Evolutionary conservation across 208 protist genomes (phyloP), one percentile per base, ranked within the genome.

Genomic region (Trypanosoma cruzi): DNA sequence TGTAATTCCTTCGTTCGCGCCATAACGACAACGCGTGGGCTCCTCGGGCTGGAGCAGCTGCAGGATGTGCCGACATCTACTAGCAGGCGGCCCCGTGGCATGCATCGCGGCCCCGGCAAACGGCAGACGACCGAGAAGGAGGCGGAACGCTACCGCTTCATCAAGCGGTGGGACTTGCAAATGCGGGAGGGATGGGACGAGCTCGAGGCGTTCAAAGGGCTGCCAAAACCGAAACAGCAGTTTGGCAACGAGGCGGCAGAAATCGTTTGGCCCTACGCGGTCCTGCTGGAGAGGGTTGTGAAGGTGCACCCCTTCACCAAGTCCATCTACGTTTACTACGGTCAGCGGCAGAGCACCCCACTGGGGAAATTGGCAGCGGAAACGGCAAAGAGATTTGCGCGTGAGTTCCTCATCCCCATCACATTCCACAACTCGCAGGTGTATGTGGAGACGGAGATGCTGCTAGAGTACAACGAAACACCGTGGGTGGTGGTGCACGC

Each of bases 391-490:
- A 55, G 65, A 28, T 94, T 95, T 57, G 79, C 89, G 10, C 85
- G 86, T 34, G 84, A 92, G 73, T 97, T 79, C 64, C 77, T 97
- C 16, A 82, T 95, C 29, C 92, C 92, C 34, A 94, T 97, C 63
- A 95, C 89, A 13, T 97, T 97, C 56, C 92, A 97, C 77, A 97
- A 97, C 85, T 84, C 89, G n/a, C 92, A 97, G 20, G 89, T 94
- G 37, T 97, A 97, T 66, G 80, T 93, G 46, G 92, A 97, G 77
- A 75, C 92, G 64, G 89, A 97, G 79, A 93, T 97, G 86, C 77
- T 97, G 62, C 80, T 97, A 11, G 92, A 97, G 77, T 95, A 95
- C 77, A 89, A 80, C 73, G 92, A 97, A 63, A 94, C 88, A 10
- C 89, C 92, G 48, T 97, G 89, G 86, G 72, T 97, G 2, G 89